Conservation (phyloP, 163 green algal species). For the Scenedesmus sp. region DNA sequence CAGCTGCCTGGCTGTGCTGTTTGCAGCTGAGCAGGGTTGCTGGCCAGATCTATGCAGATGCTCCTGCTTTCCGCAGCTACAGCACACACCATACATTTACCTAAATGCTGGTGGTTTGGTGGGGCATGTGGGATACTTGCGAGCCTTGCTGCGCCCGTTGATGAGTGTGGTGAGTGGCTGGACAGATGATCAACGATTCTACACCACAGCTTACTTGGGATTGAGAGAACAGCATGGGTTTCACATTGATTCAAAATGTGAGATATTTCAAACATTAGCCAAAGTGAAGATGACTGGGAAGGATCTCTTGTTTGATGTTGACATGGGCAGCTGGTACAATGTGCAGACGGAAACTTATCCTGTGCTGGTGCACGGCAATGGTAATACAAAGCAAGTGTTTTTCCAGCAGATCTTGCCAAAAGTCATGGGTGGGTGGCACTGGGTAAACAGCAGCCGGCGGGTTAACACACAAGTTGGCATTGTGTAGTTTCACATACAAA, state of each 20-base stretch:
- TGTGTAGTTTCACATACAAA: too few relatives aligned
- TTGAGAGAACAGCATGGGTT: not conserved
- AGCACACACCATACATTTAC: not conserved
- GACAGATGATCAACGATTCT: not conserved
- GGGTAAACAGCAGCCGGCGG: not conserved
- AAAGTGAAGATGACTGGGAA: not conserved
- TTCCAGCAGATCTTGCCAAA: not conserved
- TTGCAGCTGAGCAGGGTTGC: not conserved
- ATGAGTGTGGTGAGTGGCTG: not conserved
- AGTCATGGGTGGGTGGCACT: not conserved
- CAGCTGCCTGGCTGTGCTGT: not conserved
- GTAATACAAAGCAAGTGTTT: not conserved
- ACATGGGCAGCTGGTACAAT: not conserved
- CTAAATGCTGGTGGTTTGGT: slow-evolving; percentile 1
- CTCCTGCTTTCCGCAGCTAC: not conserved
- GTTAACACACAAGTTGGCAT: too few relatives aligned
- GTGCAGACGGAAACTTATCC: not conserved
- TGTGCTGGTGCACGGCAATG: not conserved
- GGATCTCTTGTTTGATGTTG: not conserved
- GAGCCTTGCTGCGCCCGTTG: not conserved
- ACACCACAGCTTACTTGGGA: not conserved
- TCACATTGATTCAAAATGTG: not conserved
- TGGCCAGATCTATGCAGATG: not conserved
- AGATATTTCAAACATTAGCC: not conserved
- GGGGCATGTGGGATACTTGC: slow-evolving; percentile 2